Evolutionary conservation across 2,329 filamentous ascomycete genomes (phyloP).

Genomic region (Blumeriella jaapii): DNA sequence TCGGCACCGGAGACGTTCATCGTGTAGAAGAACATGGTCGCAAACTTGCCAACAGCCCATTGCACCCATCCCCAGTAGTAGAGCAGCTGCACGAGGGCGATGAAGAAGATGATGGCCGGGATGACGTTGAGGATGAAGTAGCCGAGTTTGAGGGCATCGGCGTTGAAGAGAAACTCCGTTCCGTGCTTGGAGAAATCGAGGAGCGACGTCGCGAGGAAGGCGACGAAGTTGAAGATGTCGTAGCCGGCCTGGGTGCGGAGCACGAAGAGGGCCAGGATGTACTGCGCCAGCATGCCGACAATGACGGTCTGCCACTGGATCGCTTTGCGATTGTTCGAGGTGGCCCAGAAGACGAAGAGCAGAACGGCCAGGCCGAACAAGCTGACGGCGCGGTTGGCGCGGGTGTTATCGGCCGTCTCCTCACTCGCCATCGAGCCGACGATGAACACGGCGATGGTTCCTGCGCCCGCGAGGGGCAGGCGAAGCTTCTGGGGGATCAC

Average conservation of each 20-base stretch:
- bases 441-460: constrained; percentile 63
- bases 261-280: constrained; percentile 80
- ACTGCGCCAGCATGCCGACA: constrained; percentile 80
- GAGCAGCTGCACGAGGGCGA: constrained; percentile 76
- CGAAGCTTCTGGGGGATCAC: constrained; percentile 57
- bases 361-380: constrained; percentile 68
- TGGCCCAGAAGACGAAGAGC: constrained; percentile 53
- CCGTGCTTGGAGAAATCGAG: constrained; percentile 67
- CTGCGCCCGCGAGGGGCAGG: constrained; percentile 46
- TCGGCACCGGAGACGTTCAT: constrained; percentile 82
- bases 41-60: constrained; percentile 83
- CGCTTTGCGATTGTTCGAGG: constrained; percentile 54
- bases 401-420: constrained; percentile 64
- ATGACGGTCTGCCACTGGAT: constrained; percentile 73
- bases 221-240: constrained; percentile 88
- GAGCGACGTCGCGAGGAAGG: constrained; percentile 58
- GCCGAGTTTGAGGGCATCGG: constrained; percentile 30
- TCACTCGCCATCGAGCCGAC: constrained; percentile 64
- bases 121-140: constrained; percentile 73
- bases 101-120: constrained; percentile 95
- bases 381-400: constrained; percentile 68
- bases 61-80: constrained; percentile 74
- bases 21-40: constrained; percentile 82
- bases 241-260: constrained; percentile 69
- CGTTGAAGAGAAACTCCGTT: constrained; percentile 56